These are phyloP conservation scores for Persicaria tinctoria DNA, from an alignment of 148 eudicot species.

Conservation along the genomic window DNA sequence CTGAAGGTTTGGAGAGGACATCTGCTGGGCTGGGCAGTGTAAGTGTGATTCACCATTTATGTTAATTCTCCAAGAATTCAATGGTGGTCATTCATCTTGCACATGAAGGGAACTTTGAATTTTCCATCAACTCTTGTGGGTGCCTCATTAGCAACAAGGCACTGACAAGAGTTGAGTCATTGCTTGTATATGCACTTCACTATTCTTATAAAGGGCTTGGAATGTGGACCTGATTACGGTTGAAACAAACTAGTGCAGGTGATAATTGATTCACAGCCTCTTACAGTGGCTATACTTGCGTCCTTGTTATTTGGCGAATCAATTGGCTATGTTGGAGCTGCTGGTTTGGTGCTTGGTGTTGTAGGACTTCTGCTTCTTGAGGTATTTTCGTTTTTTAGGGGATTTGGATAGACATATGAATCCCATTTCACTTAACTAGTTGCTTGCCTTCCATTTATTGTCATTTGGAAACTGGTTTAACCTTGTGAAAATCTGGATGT, in stretches of 20 bases:
- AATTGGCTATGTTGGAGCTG: conserved; percentile 76
- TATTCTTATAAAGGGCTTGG: neutral
- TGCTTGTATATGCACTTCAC: neutral
- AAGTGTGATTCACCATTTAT: conserved; percentile 25
- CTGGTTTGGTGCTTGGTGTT: conserved; percentile 92
- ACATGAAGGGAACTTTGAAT: neutral
- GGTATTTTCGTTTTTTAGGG: conserved; percentile 28
- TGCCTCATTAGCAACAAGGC: neutral
- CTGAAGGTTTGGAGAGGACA: conserved; percentile 83
- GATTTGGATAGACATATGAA: too few relatives aligned
- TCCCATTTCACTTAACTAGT: neutral
- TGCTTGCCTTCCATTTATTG: neutral
- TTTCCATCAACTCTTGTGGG: neutral
- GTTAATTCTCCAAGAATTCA: conserved; percentile 8
- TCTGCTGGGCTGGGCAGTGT: conserved; percentile 99
- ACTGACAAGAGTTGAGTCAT: neutral
- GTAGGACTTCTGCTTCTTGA: conserved; percentile 94
- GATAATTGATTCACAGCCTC: conserved; percentile 96
- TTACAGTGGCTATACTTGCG: conserved; percentile 92
- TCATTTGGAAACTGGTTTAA: too few relatives aligned
- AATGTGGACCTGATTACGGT: conserved; percentile 13
- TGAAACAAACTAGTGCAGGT: conserved; percentile 53
- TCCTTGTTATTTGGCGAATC: conserved; percentile 90
- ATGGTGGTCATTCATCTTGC: neutral
- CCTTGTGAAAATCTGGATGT: too few relatives aligned